Conservation (phyloP, 441 rosid species). For the Codiaeum variegatum region DNA sequence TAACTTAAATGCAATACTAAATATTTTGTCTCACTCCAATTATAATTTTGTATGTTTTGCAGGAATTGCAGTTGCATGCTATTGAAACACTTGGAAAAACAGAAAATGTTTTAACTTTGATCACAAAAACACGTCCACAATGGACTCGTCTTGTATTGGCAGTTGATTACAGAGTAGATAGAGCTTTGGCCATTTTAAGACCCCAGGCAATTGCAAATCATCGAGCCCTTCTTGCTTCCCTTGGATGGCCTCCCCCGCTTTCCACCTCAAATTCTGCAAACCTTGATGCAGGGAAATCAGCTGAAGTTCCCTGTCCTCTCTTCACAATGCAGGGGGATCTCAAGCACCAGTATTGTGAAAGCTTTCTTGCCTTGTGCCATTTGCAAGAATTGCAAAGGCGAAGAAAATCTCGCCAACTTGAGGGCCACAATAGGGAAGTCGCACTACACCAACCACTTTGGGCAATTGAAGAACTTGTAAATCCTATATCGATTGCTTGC, state of each 20-base stretch:
- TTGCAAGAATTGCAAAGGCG: slow-evolving; percentile 78
- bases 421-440: slow-evolving; percentile 53
- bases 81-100: slow-evolving; percentile 50
- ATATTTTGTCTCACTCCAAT: background rate
- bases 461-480: slow-evolving; percentile 94
- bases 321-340: slow-evolving; percentile 76
- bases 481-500: slow-evolving; percentile 68
- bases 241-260: slow-evolving; percentile 92
- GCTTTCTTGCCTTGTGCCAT: slow-evolving; percentile 70
- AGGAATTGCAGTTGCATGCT: slow-evolving; percentile 61
- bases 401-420: slow-evolving; percentile 81
- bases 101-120: slow-evolving; percentile 59
- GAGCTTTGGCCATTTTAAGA: slow-evolving; percentile 77
- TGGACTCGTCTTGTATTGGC: slow-evolving; percentile 77
- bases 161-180: slow-evolving; percentile 88
- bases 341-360: slow-evolving; percentile 67
- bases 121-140: slow-evolving; percentile 58
- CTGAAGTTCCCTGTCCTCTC: slow-evolving; percentile 58
- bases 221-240: slow-evolving; percentile 70
- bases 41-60: slow-evolving; percentile 20
- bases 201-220: slow-evolving; percentile 92
- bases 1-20: slow-evolving; percentile 5
- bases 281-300: slow-evolving; percentile 43
- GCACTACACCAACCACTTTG: slow-evolving; percentile 82
- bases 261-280: slow-evolving; percentile 47